phyloP scores from a whole-genome alignment of 2,329 filamentous ascomycete species.

The Pseudodiploospora longispora region DNA sequence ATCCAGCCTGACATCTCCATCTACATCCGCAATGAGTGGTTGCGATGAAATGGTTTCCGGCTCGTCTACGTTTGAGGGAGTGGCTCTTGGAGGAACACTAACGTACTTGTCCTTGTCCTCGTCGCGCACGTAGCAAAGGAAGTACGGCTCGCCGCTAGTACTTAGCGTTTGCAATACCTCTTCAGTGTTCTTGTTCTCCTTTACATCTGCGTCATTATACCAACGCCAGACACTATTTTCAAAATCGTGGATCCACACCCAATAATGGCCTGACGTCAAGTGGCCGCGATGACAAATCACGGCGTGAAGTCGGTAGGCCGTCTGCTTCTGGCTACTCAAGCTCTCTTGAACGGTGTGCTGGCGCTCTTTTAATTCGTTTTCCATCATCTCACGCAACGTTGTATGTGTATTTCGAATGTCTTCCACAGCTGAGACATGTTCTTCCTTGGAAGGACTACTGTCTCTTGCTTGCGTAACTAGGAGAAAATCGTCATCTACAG shows the following conservation, averaged over 20 bases:
- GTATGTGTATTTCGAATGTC: slow-evolving; percentile 15
- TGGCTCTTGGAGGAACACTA: slow-evolving; percentile 34
- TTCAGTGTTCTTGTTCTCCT: slow-evolving; percentile 53
- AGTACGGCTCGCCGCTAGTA: slow-evolving; percentile 68
- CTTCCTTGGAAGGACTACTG: slow-evolving; percentile 3
- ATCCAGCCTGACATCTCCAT: slow-evolving; percentile 16
- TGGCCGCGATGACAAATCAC: slow-evolving; percentile 84
- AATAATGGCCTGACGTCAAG: slow-evolving; percentile 79
- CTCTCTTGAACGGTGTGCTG: slow-evolving; percentile 19
- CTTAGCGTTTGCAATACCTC: slow-evolving; percentile 63
- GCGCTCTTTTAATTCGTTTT: slow-evolving; percentile 29
- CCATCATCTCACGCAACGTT: slow-evolving; percentile 35
- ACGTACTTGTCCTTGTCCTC: slow-evolving; percentile 49
- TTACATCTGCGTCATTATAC: slow-evolving; percentile 86
- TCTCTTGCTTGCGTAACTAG: slow-evolving; percentile 13
- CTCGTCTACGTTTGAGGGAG: slow-evolving; percentile 10
- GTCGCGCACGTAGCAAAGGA: slow-evolving; percentile 74
- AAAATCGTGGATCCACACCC: slow-evolving; percentile 94
- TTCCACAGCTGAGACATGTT: not conserved
- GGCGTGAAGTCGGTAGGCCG: slow-evolving; percentile 78
- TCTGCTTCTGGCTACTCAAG: slow-evolving; percentile 46
- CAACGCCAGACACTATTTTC: slow-evolving; percentile 74
- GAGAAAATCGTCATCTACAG: slow-evolving; percentile 28
- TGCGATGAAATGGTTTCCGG: slow-evolving; percentile 3
- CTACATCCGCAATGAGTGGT: slow-evolving; percentile 11